phyloP scores from a whole-genome alignment of 192 early-diverging fungal genomes.

The Globomyces pollinis-pini region DNA sequence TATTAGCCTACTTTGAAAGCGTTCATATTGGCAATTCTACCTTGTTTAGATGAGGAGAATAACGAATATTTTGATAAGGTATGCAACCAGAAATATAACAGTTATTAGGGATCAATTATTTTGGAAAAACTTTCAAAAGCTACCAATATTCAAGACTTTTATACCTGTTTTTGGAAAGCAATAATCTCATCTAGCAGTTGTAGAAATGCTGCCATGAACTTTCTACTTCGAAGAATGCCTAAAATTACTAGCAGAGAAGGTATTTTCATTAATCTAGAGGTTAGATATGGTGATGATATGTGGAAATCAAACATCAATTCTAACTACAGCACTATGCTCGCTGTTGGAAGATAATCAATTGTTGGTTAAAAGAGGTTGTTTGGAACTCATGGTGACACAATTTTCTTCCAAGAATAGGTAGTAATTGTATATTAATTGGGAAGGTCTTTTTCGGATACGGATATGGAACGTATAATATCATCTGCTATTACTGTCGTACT shows the following conservation, averaged over 20 bases:
- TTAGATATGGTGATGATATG: too few species aligned
- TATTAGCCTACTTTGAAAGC: constrained; percentile 69
- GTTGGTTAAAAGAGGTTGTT: constrained; percentile 73
- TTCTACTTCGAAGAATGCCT: neutral
- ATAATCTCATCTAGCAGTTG: constrained; percentile 16
- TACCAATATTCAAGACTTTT: constrained; percentile 52
- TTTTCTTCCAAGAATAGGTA: constrained; percentile 61
- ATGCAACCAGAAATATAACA: too few species aligned
- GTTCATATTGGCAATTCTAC: constrained; percentile 70
- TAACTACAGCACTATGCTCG: constrained; percentile 43
- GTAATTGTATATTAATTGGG: too few species aligned
- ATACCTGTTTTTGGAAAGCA: constrained; percentile 73
- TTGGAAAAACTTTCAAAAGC: neutral
- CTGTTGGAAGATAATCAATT: constrained; percentile 63
- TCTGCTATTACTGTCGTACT: constrained; percentile 74
- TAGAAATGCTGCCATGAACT: neutral
- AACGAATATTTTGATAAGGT: constrained; percentile 74
- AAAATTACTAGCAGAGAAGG: neutral
- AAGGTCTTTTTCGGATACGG: too few species aligned
- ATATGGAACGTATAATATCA: constrained; percentile 57
- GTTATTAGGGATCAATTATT: too few species aligned
- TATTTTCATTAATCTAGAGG: neutral
- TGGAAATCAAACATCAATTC: too few species aligned
- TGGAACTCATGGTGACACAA: constrained; percentile 74
- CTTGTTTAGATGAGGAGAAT: constrained; percentile 82